These are phyloP conservation scores for Stephanodiscus minutulus DNA, from an alignment of 108 stramenopile species.

Conservation along the genomic window DNA sequence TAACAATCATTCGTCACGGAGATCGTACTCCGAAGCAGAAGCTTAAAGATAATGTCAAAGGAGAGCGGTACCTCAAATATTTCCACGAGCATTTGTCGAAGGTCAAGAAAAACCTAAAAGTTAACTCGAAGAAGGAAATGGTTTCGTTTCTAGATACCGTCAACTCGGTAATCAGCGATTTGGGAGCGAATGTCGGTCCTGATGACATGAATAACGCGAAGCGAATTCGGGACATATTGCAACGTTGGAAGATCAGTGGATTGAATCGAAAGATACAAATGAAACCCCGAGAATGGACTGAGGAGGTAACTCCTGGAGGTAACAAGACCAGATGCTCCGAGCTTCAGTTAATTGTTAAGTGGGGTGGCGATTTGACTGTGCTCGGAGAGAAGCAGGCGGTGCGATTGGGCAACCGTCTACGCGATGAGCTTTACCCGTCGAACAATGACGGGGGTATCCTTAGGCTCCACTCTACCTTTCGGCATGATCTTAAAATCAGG, in stretches of 20 bases:
- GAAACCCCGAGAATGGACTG: slow-evolving; percentile 87
- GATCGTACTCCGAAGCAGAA: slow-evolving; percentile 99
- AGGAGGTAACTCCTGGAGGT: slow-evolving; percentile 50
- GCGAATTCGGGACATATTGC: slow-evolving; percentile 89
- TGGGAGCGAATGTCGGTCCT: slow-evolving; percentile 36
- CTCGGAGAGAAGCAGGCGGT: slow-evolving; percentile 93
- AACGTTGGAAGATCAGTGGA: slow-evolving; percentile 92
- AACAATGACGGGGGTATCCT: slow-evolving; percentile 86
- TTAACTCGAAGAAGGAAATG: slow-evolving; percentile 90
- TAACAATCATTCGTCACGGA: slow-evolving; percentile 96
- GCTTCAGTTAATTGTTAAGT: slow-evolving; percentile 96
- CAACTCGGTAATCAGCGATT: slow-evolving; percentile 62
- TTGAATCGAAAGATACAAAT: slow-evolving; percentile 98
- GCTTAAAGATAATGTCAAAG: slow-evolving; percentile 89
- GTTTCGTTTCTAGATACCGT: slow-evolving; percentile 85
- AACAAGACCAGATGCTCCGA: slow-evolving; percentile 54
- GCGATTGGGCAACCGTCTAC: slow-evolving; percentile 88
- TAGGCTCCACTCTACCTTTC: slow-evolving; percentile 96
- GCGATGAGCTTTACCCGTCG: slow-evolving; percentile 87
- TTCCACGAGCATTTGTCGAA: slow-evolving; percentile 72
- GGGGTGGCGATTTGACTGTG: slow-evolving; percentile 98
- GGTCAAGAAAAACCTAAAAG: slow-evolving; percentile 89
- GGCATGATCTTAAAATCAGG: slow-evolving; percentile 98
- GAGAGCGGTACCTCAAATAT: slow-evolving; percentile 78
- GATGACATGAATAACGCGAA: slow-evolving; percentile 64